Evolutionary conservation across 78 protist genomes (phyloP), one percentile per base, ranked within the genome.

Genomic region (Pigoraptor vietnamica): DNA sequence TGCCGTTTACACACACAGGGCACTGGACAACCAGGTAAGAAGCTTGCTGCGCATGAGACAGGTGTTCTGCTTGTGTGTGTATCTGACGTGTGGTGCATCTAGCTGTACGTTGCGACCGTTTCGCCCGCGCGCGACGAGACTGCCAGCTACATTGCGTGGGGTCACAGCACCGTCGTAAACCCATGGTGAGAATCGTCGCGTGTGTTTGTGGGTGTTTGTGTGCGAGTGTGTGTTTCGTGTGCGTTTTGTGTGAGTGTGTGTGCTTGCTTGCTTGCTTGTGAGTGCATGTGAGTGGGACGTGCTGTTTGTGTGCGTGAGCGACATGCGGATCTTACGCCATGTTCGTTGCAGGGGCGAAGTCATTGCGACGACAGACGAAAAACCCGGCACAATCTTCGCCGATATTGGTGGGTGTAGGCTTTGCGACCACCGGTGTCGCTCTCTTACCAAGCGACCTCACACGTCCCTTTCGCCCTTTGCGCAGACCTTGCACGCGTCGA

Each of bases 61-160:
- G 14, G 56, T 2, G 56, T 40, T 40, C 14, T 40, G 56, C 14
- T 2, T 40, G 56, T 40, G 56, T 40, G 56, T 40, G 84, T 25
- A 19, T 79, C 32, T 79, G 1, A 19, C 14, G 84, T 79, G 23
- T n/a, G n/a, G n/a, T n/a, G n/a, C n/a, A n/a, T n/a, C n/a, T 98
- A 98, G 91, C 39, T 90, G 32, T 98, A 37, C 86, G 98, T 97
- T 0, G 95, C 95, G 24, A 93, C 94, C 0, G 92, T 92, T 0
- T 97, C 99, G 32, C 99, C 99, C 0, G 98, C 99, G 2, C 83
- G 99, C 23, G 95, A 96, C 83, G 93, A 0, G 33, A 32, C 37
- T 0, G 93, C 98, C 2, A 87, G 86, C 34, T 98, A 98, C 82
- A 88, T 87, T 29, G 98, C 99, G 23, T 98, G 95, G 95, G 99